Percentiles rank a stretch among this genome's conserved stretches.
Conservation (phyloP, 768 basidiomycete genomes). For the Amanita muscaria region DNA sequence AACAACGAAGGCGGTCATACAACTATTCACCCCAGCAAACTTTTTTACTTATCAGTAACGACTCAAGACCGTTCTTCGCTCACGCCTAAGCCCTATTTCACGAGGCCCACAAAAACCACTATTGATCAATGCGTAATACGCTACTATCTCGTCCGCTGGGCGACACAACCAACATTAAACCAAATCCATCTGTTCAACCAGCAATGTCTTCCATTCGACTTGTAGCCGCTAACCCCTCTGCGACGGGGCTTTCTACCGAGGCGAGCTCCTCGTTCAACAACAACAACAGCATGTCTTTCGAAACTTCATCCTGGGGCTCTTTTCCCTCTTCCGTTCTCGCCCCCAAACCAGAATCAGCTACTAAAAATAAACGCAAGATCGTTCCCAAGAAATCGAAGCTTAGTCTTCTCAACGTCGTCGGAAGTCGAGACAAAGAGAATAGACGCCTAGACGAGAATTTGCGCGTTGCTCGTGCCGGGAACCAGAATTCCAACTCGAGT, state of each 20-base stretch:
- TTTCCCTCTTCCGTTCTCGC: conserved; percentile 23
- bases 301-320: conserved; percentile 25
- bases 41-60: too few species aligned
- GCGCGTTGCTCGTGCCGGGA: too few species aligned
- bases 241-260: conserved; percentile 33
- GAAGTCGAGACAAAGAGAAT: conserved; percentile 20
- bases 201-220: conserved; percentile 58
- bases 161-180: conserved; percentile 15
- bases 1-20: too few species aligned
- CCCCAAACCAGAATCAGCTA: conserved; percentile 19
- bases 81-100: not conserved
- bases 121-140: conserved; percentile 10
- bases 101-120: too few species aligned
- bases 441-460: conserved; percentile 42
- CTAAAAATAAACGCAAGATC: conserved; percentile 25
- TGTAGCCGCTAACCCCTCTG: conserved; percentile 58
- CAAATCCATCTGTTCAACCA: conserved; percentile 16
- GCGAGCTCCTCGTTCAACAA: conserved; percentile 23
- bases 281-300: conserved; percentile 22
- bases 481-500: conserved; percentile 36
- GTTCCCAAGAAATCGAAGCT: conserved; percentile 57
- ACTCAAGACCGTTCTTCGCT: too few species aligned
- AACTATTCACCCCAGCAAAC: not conserved
- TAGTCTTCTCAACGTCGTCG: conserved; percentile 24
- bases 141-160: conserved; percentile 17